phyloP scores from a whole-genome alignment of 169 alveolate genomes.

The Plasmodium blacklocki region DNA sequence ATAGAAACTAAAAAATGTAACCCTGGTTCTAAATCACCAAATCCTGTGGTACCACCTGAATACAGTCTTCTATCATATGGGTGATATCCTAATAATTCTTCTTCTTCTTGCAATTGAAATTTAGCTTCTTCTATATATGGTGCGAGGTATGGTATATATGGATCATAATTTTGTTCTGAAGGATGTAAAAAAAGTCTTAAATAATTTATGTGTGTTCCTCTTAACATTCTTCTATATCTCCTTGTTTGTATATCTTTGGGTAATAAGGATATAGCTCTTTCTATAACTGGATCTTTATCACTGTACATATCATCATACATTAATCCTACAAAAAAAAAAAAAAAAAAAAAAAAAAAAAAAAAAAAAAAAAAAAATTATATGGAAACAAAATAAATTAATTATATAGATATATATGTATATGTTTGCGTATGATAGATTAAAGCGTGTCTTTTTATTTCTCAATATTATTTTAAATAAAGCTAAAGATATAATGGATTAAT shows the following conservation, averaged over 20 bases:
- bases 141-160: slow-evolving; percentile 90
- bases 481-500: too few species aligned
- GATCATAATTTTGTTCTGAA: slow-evolving; percentile 91
- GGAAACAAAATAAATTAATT: too few species aligned
- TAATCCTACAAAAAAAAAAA: slow-evolving; percentile 78
- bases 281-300: slow-evolving; percentile 89
- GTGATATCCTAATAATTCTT: slow-evolving; percentile 90
- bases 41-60: slow-evolving; percentile 89
- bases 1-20: slow-evolving; percentile 85
- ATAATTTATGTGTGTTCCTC: slow-evolving; percentile 86
- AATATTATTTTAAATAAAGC: too few species aligned
- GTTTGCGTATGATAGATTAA: too few species aligned
- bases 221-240: slow-evolving; percentile 87
- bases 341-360: slow-evolving; percentile 4
- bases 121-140: slow-evolving; percentile 93
- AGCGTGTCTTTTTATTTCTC: too few species aligned
- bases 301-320: slow-evolving; percentile 89
- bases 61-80: slow-evolving; percentile 88
- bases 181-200: slow-evolving; percentile 82
- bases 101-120: slow-evolving; percentile 91
- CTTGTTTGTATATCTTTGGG: slow-evolving; percentile 86
- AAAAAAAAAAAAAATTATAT: too few species aligned
- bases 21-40: slow-evolving; percentile 88
- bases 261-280: slow-evolving; percentile 86
- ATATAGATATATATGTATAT: too few species aligned